Conservation (phyloP, 2,329 filamentous ascomycete species). For the Drechslera avenae region DNA sequence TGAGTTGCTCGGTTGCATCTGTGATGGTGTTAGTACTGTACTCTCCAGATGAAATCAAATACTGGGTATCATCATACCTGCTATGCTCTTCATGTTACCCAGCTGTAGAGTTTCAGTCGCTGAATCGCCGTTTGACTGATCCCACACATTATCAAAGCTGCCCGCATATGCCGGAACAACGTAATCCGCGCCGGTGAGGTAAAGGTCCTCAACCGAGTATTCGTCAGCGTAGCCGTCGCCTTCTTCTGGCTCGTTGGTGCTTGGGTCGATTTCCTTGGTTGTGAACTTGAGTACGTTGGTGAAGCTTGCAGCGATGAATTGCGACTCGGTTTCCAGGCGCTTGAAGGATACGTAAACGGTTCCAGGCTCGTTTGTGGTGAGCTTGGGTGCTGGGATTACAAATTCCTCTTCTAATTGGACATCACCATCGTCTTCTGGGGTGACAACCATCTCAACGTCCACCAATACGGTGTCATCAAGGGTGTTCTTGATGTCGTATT, state of each 20-base stretch:
- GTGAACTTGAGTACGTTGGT: conserved; percentile 96
- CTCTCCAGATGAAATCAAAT: not conserved
- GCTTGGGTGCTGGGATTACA: conserved; percentile 84
- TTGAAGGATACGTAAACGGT: conserved; percentile 96
- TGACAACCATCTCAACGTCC: conserved; percentile 69
- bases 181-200: conserved; percentile 90
- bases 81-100: conserved; percentile 86
- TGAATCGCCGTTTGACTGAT: conserved; percentile 88
- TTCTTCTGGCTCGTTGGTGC: conserved; percentile 90
- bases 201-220: conserved; percentile 93
- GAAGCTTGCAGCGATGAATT: conserved; percentile 81
- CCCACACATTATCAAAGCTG: conserved; percentile 95
- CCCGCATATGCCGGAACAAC: conserved; percentile 90
- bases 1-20: conserved; percentile 92
- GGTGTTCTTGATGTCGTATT: conserved; percentile 98
- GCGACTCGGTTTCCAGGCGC: conserved; percentile 74
- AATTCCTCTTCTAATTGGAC: conserved; percentile 76
- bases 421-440: conserved; percentile 84
- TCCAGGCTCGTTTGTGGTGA: conserved; percentile 83
- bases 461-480: conserved; percentile 71
- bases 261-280: conserved; percentile 96
- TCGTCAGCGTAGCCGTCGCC: conserved; percentile 88
- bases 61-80: conserved; percentile 66
- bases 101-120: conserved; percentile 90
- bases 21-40: conserved; percentile 27